These are phyloP conservation scores for Naganishia sp. DNA, from an alignment of 1,284 basidiomycete genomes.

Conservation along the genomic window DNA sequence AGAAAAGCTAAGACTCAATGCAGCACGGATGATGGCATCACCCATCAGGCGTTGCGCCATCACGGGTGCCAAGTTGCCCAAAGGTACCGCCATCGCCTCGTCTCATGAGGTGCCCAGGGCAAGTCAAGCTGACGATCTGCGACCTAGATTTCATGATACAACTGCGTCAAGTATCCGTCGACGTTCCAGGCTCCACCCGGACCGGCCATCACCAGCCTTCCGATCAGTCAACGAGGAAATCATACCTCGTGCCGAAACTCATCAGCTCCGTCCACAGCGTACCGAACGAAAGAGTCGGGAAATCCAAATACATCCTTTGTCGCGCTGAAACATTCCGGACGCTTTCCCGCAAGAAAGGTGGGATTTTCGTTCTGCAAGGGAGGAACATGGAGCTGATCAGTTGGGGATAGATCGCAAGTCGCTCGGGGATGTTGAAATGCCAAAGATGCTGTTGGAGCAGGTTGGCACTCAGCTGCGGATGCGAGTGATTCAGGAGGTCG, in stretches of 20 bases:
- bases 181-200: not conserved
- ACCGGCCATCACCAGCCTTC: no score
- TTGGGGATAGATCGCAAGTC: slow-evolving; percentile 11
- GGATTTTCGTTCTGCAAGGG: not conserved
- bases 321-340: not conserved
- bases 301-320: slow-evolving; percentile 24
- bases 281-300: not conserved
- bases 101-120: not conserved
- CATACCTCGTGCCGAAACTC: slow-evolving; percentile 7
- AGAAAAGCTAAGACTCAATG: no score
- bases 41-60: slow-evolving; percentile 12
- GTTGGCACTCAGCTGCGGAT: slow-evolving; percentile 4
- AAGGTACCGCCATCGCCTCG: not conserved
- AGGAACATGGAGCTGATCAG: not conserved
- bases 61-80: slow-evolving; percentile 18
- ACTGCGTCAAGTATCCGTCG: slow-evolving; percentile 15
- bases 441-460: slow-evolving; percentile 2
- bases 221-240: not conserved
- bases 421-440: slow-evolving; percentile 6
- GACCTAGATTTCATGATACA: slow-evolving; percentile 18
- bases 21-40: slow-evolving; percentile 10
- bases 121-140: not conserved
- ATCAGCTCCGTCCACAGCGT: not conserved
- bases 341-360: slow-evolving; percentile 12
- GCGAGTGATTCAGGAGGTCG: slow-evolving; percentile 3